A percentile compares a stretch with the other conserved stretches of the same genome.
These are phyloP conservation scores for Corylus avellana DNA, from an alignment of 306 rosid species.

Conservation along the genomic window DNA sequence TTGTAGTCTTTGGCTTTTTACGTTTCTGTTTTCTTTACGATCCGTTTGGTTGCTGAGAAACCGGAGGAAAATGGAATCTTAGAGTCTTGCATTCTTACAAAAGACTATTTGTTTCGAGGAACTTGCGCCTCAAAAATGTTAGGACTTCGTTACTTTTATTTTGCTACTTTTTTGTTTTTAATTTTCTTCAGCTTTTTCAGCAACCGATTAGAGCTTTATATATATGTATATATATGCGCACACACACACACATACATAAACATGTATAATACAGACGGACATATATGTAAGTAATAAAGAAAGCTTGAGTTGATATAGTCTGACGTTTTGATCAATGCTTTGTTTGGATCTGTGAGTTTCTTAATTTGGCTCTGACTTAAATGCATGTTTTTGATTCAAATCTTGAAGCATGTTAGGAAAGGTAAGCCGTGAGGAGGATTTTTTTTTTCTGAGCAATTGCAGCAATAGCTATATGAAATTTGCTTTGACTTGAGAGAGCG, in stretches of 20 bases:
- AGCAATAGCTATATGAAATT: not conserved
- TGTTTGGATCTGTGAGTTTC: constrained; percentile 26
- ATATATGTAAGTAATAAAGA: not conserved
- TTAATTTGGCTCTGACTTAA: not conserved
- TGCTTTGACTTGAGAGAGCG: not conserved
- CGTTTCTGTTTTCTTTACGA: constrained; percentile 11
- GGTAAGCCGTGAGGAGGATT: too few relatives aligned
- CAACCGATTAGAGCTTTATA: constrained; percentile 27
- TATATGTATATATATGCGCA: too few relatives aligned
- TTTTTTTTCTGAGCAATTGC: not conserved
- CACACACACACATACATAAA: too few relatives aligned
- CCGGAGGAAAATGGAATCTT: not conserved
- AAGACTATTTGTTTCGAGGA: not conserved
- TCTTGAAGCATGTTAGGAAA: not conserved
- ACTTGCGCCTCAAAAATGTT: not conserved
- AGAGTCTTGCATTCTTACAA: not conserved
- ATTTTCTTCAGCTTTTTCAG: constrained; percentile 8
- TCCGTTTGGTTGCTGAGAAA: constrained; percentile 22
- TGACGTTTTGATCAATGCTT: not conserved
- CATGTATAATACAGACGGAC: too few relatives aligned
- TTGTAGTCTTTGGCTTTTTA: not conserved
- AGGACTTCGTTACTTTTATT: constrained; percentile 20
- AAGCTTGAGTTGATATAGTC: constrained; percentile 1
- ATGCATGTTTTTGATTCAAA: not conserved
- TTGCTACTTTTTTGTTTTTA: not conserved